Conservation (phyloP, 176 grass and related monocot genomes). For the Tuctoria greenei region DNA sequence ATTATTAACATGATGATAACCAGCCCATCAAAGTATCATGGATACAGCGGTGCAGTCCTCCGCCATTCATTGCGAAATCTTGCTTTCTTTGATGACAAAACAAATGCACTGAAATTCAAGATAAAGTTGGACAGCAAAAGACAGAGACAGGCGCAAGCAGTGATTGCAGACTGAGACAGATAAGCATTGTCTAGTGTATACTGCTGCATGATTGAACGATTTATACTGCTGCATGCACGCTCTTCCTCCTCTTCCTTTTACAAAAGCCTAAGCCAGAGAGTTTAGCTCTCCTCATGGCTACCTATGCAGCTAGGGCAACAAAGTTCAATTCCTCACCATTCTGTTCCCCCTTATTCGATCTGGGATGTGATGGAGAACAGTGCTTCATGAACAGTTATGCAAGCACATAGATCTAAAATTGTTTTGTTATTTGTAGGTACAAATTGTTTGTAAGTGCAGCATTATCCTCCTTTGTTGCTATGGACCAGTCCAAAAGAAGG, state of each 20-base stretch:
- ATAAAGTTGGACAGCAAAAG: conserved; percentile 47
- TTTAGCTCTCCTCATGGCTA: conserved; percentile 72
- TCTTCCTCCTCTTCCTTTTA: conserved; percentile 34
- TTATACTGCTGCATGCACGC: conserved; percentile 24
- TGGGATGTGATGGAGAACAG: conserved; percentile 32
- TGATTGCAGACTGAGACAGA: conserved; percentile 51
- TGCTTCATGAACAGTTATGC: conserved; percentile 3
- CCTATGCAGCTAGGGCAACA: conserved; percentile 47
- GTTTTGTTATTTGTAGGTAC: conserved; percentile 15
- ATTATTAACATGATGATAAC: conserved; percentile 12
- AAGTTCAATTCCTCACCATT: conserved; percentile 52
- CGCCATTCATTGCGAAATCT: conserved; percentile 42
- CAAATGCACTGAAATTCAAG: conserved; percentile 41
- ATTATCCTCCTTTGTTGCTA: conserved; percentile 31
- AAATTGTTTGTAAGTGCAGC: conserved; percentile 28
- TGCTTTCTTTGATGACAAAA: conserved; percentile 48
- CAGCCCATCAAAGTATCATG: conserved; percentile 33
- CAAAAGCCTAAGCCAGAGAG: conserved; percentile 23
- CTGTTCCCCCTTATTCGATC: conserved; percentile 43
- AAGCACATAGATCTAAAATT: not conserved
- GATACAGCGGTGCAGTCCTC: conserved; percentile 14
- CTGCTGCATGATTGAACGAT: conserved; percentile 44
- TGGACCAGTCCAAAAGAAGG: conserved; percentile 46
- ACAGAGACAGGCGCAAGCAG: conserved; percentile 46
- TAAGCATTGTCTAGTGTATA: conserved; percentile 48